These are phyloP conservation scores for Artomyces pyxidatus DNA, from an alignment of 768 basidiomycete species.

Conservation along the genomic window DNA sequence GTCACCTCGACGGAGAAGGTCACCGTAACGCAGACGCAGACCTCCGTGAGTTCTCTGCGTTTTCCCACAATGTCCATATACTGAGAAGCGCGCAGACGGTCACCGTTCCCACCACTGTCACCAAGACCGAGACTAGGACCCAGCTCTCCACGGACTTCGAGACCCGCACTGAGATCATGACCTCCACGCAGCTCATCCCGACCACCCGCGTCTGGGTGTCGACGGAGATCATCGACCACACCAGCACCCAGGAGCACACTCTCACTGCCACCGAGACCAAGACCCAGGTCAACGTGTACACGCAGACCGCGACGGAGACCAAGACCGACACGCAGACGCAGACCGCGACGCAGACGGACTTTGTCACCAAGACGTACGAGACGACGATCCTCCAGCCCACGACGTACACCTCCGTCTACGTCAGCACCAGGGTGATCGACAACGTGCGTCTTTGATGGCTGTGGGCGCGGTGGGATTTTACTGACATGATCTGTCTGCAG, in stretches of 20 bases:
- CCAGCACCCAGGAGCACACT: conserved; percentile 38
- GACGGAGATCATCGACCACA: conserved; percentile 43
- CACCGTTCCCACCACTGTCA: conserved; percentile 12
- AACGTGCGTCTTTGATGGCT: conserved; percentile 34
- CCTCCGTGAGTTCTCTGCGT: conserved; percentile 10
- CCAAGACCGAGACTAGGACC: conserved; percentile 15
- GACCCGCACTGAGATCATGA: conserved; percentile 23
- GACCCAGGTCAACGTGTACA: conserved; percentile 49
- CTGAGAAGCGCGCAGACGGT: conserved; percentile 2
- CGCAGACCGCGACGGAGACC: conserved; percentile 31
- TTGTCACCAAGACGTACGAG: conserved; percentile 45
- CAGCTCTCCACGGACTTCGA: conserved; percentile 14
- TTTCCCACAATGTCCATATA: background rate
- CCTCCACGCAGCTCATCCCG: conserved; percentile 46
- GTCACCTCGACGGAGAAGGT: conserved; percentile 32
- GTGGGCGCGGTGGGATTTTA: background rate
- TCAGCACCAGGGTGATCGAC: conserved; percentile 51
- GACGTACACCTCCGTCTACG: conserved; percentile 46
- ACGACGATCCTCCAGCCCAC: conserved; percentile 48
- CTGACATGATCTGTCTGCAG: conserved; percentile 21
- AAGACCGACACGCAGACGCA: conserved; percentile 29
- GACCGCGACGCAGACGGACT: conserved; percentile 48
- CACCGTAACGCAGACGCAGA: conserved; percentile 20
- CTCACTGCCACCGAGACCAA: conserved; percentile 39
- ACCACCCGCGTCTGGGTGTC: conserved; percentile 60